Evolutionary conservation across 176 grass and related monocot species (phyloP), one percentile per base, ranked within the genome.

Genomic region (Ampelocalamus luodianensis): DNA sequence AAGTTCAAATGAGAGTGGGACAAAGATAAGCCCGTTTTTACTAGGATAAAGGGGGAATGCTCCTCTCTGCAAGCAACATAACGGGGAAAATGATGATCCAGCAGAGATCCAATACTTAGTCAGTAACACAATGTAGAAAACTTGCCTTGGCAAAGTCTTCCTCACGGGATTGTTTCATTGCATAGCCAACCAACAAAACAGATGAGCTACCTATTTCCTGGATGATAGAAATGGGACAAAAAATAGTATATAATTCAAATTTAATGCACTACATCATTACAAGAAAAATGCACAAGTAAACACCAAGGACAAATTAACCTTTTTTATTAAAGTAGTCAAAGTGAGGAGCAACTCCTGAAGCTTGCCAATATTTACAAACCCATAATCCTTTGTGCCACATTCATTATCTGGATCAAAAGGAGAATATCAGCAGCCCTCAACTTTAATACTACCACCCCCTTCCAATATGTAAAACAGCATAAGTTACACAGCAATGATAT

Each of bases 151-250:
- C 92, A 72, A 95, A 98, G 83, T 98, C 96, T 85, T 93, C 83
- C 86, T 98, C 96, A 1, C 93, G 91, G 61, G 96, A 98, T 82
- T 92, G 74, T 81, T 98, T 98, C 96, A 98, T 98, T 24, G 92
- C 50, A 89, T 95, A 92, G 38, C 96, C 96, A 90, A 94, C 76
- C n/a, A 86, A 53, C 67, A 98, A 67, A 88, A 84, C 29, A 72
- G 90, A 90, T 50, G 83, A 74, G 49, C 71, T 49, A 73, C 58
- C 69, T 54, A 92, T 66, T 85, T 91, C 93, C 90, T 94, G 71
- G 48, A 89, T 17, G 44, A 82, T 74, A 83, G 50, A 72, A 54
- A 73, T 60, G 65, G 22, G 61, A 24, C 50, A 40, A 77, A 58
- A 48, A 8, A 18, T 4, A 66, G 20, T 8, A 8, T n/a, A 34